These are phyloP conservation scores for Suillus plorans DNA, from an alignment of 768 basidiomycete genomes.

Conservation along the genomic window DNA sequence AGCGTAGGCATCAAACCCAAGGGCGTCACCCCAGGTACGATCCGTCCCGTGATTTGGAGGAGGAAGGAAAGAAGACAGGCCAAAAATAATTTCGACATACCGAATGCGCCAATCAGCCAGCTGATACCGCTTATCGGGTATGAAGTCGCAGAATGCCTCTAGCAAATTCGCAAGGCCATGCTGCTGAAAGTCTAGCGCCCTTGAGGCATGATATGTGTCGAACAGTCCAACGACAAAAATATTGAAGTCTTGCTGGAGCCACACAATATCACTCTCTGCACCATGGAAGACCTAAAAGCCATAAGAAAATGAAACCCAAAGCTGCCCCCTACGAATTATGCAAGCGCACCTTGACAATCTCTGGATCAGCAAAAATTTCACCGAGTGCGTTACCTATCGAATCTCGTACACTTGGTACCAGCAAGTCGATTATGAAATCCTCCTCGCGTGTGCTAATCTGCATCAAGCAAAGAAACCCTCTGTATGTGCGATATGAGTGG, in stretches of 20 bases:
- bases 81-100: slow-evolving; percentile 33
- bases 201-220: slow-evolving; percentile 95
- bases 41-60: not conserved
- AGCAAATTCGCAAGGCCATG: slow-evolving; percentile 85
- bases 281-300: slow-evolving; percentile 82
- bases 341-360: slow-evolving; percentile 72
- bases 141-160: slow-evolving; percentile 86
- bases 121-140: slow-evolving; percentile 94
- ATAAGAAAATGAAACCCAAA: not conserved
- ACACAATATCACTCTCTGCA: slow-evolving; percentile 89
- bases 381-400: slow-evolving; percentile 67
- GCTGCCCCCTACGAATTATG: not conserved
- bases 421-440: slow-evolving; percentile 86
- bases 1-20: not conserved
- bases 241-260: slow-evolving; percentile 96
- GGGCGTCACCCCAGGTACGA: not conserved
- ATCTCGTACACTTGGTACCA: slow-evolving; percentile 61
- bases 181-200: slow-evolving; percentile 78
- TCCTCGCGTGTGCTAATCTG: slow-evolving; percentile 81
- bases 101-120: slow-evolving; percentile 97
- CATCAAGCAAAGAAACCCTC: slow-evolving; percentile 91
- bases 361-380: slow-evolving; percentile 82
- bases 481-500: slow-evolving; percentile 82
- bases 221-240: slow-evolving; percentile 95
- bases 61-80: not conserved